A percentile compares a stretch with the other conserved stretches of the same genome.
Evolutionary conservation across 1,284 basidiomycete genomes (phyloP).

Genomic region (Sporisorium scitamineum): DNA sequence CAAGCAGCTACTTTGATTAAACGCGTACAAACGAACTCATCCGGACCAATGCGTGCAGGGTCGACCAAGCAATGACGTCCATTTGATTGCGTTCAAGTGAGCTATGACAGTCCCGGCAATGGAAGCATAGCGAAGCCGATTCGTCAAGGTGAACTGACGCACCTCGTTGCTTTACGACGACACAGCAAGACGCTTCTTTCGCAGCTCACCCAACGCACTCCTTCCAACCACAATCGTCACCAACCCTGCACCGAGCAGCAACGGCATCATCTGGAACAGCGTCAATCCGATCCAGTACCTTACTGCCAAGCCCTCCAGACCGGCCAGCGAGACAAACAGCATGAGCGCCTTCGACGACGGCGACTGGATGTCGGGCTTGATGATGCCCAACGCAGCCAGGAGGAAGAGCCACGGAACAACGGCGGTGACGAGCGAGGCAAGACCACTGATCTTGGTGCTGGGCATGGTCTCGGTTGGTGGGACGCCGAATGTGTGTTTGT

Average conservation of each 20-base stretch:
- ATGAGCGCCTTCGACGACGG: constrained; percentile 28
- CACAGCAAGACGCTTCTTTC: constrained; percentile 39
- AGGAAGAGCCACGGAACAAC: constrained; percentile 55
- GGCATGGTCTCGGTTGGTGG: constrained; percentile 62
- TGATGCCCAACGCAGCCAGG: constrained; percentile 24
- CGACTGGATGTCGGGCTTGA: constrained; percentile 26
- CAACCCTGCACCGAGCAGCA: constrained; percentile 43
- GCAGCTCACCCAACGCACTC: constrained; percentile 49
- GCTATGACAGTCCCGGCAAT: neutral
- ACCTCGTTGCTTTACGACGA: constrained; percentile 8
- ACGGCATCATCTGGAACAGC: constrained; percentile 58
- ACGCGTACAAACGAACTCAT: no score
- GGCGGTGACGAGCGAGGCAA: constrained; percentile 48
- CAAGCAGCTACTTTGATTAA: no score
- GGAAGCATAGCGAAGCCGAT: neutral
- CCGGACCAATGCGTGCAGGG: no score
- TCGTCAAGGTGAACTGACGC: neutral
- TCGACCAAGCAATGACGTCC: neutral
- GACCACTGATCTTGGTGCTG: constrained; percentile 43
- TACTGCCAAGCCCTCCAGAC: constrained; percentile 52
- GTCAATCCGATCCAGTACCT: constrained; percentile 60
- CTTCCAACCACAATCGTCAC: constrained; percentile 54
- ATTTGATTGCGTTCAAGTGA: neutral
- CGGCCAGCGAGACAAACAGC: constrained; percentile 37
- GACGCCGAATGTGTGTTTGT: constrained; percentile 56